Percentiles rank a stretch among this genome's conserved stretches.
These are phyloP conservation scores for Heritiera fomes DNA, from an alignment of 345 rosid genomes.

Conservation along the genomic window DNA sequence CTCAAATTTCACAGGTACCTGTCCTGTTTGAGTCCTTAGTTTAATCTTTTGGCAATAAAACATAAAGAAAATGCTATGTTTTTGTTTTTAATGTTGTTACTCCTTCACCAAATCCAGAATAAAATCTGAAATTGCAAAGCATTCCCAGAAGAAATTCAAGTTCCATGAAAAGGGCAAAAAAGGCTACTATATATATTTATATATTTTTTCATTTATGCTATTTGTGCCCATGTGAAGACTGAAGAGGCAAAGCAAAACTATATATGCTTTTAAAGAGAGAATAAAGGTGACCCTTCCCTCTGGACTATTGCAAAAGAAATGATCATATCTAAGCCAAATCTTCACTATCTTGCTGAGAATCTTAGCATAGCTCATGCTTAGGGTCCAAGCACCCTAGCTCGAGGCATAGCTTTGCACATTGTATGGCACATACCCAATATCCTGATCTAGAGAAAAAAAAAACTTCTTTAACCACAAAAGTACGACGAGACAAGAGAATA, in stretches of 20 bases:
- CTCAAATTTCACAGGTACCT: too few relatives aligned
- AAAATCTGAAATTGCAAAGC: too few relatives aligned
- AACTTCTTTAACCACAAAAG: too few relatives aligned
- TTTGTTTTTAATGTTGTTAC: too few relatives aligned
- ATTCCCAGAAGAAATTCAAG: too few relatives aligned
- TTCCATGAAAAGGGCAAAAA: too few relatives aligned
- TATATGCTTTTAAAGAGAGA: background rate
- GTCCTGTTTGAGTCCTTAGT: too few relatives aligned
- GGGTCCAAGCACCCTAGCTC: background rate
- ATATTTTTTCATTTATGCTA: background rate
- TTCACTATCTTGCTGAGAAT: background rate
- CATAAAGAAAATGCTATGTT: too few relatives aligned
- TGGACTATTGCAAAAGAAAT: background rate
- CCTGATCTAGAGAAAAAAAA: background rate
- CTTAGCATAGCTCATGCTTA: background rate
- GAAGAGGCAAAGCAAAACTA: background rate
- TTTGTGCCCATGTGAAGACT: background rate
- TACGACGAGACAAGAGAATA: background rate
- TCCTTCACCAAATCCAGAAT: too few relatives aligned
- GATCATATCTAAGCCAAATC: background rate
- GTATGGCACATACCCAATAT: constrained; percentile 13
- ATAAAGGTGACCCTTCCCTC: background rate
- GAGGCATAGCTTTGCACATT: constrained; percentile 13
- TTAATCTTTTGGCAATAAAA: too few relatives aligned
- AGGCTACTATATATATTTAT: too few relatives aligned